Evolutionary conservation across 495 filamentous ascomycete genomes (phyloP), one percentile per base, ranked within the genome.

Genomic region (Sporormia fimetaria): DNA sequence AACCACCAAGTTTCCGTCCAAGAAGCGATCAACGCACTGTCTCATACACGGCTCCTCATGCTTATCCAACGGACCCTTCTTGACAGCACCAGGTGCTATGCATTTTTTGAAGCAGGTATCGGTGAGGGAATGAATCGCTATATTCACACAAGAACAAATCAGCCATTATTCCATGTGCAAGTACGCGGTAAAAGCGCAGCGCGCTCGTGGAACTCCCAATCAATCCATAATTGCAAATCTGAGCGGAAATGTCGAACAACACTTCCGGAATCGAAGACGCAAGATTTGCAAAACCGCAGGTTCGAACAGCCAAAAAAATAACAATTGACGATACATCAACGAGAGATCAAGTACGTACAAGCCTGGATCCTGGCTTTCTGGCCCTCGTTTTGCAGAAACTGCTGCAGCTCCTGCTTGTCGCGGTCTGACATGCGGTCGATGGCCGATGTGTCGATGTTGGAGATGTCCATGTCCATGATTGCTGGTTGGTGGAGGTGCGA

Each of bases 41-140:
- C 78, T 66, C 53, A 88, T 67, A 62, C 90, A 98, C 4, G 64
- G 53, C 64, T 84, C 77, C 68, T 98, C 90, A 40, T 42, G 64
- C 49, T 66, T 71, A 44, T 92, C 84, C 39, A 96, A 67, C 47
- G 70, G 67, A 20, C 72, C 71, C 29, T 64, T 69, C 30, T 74
- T 69, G 54, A 88, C 76, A 33, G 69, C 70, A n/a, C 46, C 46
- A 36, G 73, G 63, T 20, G 78, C 76, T 41, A 81, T 67, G 70
- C 90, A 98, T 70, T 94, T 94, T 54, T 74, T 83, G 75, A 81
- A 98, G 74, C 90, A 98, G 37, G 80, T 69, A 52, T 88, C 81
- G 24, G 90, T 88, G 24, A 98, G 67, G 51, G 62, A 65, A 65
- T 98, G 90, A 22, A 88, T 76, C 39, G 76, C 84, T 49, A 32